Evolutionary conservation across 1,284 basidiomycete genomes (phyloP), one percentile per base, ranked within the genome.

Genomic region (Pholiota adiposa): DNA sequence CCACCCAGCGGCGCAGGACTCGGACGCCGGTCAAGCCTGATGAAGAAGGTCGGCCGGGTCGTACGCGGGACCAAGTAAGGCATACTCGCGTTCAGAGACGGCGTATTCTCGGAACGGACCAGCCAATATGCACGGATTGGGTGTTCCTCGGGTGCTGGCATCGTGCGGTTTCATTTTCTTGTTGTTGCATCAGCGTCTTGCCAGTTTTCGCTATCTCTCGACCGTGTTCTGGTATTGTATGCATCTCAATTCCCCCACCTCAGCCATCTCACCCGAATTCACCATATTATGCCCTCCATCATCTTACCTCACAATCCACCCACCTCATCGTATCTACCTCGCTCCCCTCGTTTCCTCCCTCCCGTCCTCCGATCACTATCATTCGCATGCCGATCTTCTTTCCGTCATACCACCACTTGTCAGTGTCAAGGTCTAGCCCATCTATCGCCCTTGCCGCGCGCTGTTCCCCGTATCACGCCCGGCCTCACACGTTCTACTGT

Each of bases 31-130:
- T 82, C 88, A 2, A 92, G 90, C 70, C 74, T 93, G 56, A 80
- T 93, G 79, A 89, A 88, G 83, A 92, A 87, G 72, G 84, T 93
- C 55, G 88, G 87, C 65, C 81, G 84, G 34, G 89, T 81, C 9
- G 89, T 92, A 59, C 84, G 86, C 60, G 85, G 85, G 11, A 74
- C 77, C 49, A 81, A 79, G 67, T 82, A 73, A 74, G 62, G 38
- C 44, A 38, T 27, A 25, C 25, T 19, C 46, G 34, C 41, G 16
- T 12, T 7, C 23, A 23, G 25, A 27, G 44, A 46, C 44, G 44
- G 44, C 25, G 25, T 46, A 25, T 46, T 46, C 44, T 46, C 44
- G 44, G 44, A 46, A 23, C 21, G 44, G 25, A n/a, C 44, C 44
- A 46, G 23, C 44, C 12, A 46, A 46, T 23, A 46, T 16, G 44